Evolutionary conservation across 352 stramenopile genomes (phyloP).

Genomic region (Phytopythium montanum): DNA sequence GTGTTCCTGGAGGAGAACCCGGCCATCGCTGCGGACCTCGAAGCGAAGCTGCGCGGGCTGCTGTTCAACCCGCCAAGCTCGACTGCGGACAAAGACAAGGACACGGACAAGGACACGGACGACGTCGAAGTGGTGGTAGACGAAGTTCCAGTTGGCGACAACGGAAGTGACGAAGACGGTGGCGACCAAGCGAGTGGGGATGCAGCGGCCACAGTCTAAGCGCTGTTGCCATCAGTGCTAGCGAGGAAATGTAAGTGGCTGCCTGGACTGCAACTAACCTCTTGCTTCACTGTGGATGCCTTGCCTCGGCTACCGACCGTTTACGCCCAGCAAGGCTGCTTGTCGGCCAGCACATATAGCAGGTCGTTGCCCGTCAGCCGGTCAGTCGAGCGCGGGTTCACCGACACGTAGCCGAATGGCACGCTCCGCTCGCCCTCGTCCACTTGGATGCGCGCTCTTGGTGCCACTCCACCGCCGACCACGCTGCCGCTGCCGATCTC

Average conservation of each 20-base stretch:
- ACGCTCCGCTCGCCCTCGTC: constrained; percentile 61
- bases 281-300: not conserved
- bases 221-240: not conserved
- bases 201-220: not conserved
- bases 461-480: constrained; percentile 6
- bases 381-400: constrained; percentile 77
- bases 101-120: constrained; percentile 6
- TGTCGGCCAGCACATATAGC: constrained; percentile 80
- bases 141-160: constrained; percentile 9
- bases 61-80: constrained; percentile 40
- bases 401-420: constrained; percentile 81
- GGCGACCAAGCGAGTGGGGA: not conserved
- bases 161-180: constrained; percentile 3
- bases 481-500: constrained; percentile 7
- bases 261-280: not conserved
- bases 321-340: constrained; percentile 66
- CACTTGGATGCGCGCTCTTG: constrained; percentile 46
- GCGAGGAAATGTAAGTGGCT: not conserved
- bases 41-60: constrained; percentile 59
- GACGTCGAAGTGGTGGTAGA: constrained; percentile 5
- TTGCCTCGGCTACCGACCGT: no score
- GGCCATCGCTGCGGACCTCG: constrained; percentile 62
- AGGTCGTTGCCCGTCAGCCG: constrained; percentile 76
- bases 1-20: constrained; percentile 74
- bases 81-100: constrained; percentile 9